Conservation (phyloP, 2,329 filamentous ascomycete species). For the Trichoderma atrobrunneum region DNA sequence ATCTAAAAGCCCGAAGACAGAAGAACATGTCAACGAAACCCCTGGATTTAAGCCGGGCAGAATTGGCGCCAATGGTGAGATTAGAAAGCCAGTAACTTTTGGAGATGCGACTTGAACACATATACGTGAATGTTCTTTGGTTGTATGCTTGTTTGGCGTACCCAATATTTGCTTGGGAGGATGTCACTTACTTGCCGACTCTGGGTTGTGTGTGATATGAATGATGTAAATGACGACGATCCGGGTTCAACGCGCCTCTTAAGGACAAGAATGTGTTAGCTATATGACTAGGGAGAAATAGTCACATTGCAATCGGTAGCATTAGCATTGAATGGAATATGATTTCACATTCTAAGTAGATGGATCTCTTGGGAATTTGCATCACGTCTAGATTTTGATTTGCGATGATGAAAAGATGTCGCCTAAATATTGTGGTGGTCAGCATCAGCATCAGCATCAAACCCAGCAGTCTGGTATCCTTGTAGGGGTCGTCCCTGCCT, state of each 20-base stretch:
- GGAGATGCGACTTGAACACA: neutral
- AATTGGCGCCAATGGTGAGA: neutral
- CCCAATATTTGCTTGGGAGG: neutral
- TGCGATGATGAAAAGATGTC: neutral
- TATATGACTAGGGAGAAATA: neutral
- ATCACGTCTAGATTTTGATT: neutral
- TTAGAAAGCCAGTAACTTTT: neutral
- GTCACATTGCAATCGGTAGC: neutral
- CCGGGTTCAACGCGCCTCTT: neutral
- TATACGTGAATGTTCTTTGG: neutral
- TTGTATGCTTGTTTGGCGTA: neutral
- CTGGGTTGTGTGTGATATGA: neutral
- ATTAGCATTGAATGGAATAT: neutral
- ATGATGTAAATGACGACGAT: neutral
- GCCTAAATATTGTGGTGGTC: too few relatives aligned
- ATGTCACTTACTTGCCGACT: neutral
- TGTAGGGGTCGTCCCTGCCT: conserved; percentile 23
- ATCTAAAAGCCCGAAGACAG: neutral
- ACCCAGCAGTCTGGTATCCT: neutral
- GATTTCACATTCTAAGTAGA: neutral
- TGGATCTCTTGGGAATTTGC: neutral
- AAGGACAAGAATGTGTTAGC: neutral
- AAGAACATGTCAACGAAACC: neutral
- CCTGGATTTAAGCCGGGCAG: neutral
- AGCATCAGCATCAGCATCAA: neutral